Percentiles rank a stretch among this genome's conserved stretches.
Evolutionary conservation across 2,329 filamentous ascomycete genomes (phyloP).

Genomic region (Neonectria magnoliae): DNA sequence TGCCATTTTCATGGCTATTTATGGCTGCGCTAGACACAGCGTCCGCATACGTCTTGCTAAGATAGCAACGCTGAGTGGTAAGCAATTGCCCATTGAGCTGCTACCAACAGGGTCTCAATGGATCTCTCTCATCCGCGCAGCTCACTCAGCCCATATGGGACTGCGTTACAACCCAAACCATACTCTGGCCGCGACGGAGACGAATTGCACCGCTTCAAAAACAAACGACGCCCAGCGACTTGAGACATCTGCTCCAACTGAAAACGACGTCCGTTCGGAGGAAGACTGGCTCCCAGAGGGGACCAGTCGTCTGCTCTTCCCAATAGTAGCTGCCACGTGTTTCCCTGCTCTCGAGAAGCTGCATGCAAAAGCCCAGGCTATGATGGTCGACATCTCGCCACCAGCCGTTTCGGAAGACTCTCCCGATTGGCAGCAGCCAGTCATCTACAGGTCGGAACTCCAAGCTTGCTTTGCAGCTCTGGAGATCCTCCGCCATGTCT

Average conservation of each 20-base stretch:
- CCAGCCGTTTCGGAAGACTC: not conserved
- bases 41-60: slow-evolving; percentile 48
- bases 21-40: slow-evolving; percentile 50
- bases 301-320: slow-evolving; percentile 24
- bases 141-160: slow-evolving; percentile 31
- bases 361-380: not conserved
- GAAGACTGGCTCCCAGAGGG: slow-evolving; percentile 24
- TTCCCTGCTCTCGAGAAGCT: slow-evolving; percentile 22
- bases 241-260: not conserved
- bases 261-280: not conserved
- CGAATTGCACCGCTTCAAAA: not conserved
- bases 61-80: slow-evolving; percentile 27
- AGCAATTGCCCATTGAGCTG: fast-evolving
- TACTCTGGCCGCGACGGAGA: not conserved
- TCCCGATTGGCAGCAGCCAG: not conserved
- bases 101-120: slow-evolving; percentile 27
- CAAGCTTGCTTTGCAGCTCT: slow-evolving; percentile 22
- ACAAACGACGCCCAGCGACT: not conserved
- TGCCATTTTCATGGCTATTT: slow-evolving; percentile 55
- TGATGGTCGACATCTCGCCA: not conserved
- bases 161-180: slow-evolving; percentile 13
- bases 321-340: slow-evolving; percentile 27
- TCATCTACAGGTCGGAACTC: not conserved
- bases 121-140: slow-evolving; percentile 35
- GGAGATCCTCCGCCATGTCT: slow-evolving; percentile 22